These are phyloP conservation scores for Pezicula neosporulosa DNA, from an alignment of 2,329 filamentous ascomycete species.

Conservation along the genomic window DNA sequence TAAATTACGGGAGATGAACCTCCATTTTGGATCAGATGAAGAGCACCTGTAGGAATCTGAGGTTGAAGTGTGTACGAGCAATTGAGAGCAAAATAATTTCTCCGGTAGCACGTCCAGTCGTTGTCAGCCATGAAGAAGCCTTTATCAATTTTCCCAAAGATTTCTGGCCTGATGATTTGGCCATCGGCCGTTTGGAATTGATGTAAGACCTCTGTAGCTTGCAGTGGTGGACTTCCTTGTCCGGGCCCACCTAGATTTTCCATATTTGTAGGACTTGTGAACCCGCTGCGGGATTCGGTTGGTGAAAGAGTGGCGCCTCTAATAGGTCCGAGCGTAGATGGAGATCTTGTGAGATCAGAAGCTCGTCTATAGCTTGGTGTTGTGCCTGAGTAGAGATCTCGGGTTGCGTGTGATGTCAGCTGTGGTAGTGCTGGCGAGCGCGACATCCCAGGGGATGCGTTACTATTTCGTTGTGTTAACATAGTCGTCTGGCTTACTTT, in stretches of 20 bases:
- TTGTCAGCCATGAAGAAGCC: slow-evolving; percentile 64
- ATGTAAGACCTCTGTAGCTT: slow-evolving; percentile 36
- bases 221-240: slow-evolving; percentile 29
- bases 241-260: slow-evolving; percentile 13
- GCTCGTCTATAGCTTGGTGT: slow-evolving; percentile 25
- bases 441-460: slow-evolving; percentile 26
- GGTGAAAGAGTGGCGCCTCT: slow-evolving; percentile 29
- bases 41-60: slow-evolving; percentile 35
- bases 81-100: slow-evolving; percentile 69
- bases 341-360: slow-evolving; percentile 28
- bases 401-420: slow-evolving; percentile 23
- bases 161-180: slow-evolving; percentile 52
- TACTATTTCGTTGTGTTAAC: slow-evolving; percentile 22
- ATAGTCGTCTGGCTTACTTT: slow-evolving; percentile 1
- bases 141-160: slow-evolving; percentile 67
- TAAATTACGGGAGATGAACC: slow-evolving; percentile 38
- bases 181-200: slow-evolving; percentile 47
- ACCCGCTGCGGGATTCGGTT: slow-evolving; percentile 26
- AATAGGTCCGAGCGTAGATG: slow-evolving; percentile 21
- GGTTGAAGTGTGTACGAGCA: slow-evolving; percentile 59
- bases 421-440: slow-evolving; percentile 28
- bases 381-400: slow-evolving; percentile 27
- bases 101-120: slow-evolving; percentile 72
- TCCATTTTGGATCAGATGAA: slow-evolving; percentile 30
- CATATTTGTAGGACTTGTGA: slow-evolving; percentile 29